Percentiles rank a stretch among this genome's conserved stretches.
These are phyloP conservation scores for Hericium erinaceus DNA, from an alignment of 768 basidiomycete species.

Conservation along the genomic window DNA sequence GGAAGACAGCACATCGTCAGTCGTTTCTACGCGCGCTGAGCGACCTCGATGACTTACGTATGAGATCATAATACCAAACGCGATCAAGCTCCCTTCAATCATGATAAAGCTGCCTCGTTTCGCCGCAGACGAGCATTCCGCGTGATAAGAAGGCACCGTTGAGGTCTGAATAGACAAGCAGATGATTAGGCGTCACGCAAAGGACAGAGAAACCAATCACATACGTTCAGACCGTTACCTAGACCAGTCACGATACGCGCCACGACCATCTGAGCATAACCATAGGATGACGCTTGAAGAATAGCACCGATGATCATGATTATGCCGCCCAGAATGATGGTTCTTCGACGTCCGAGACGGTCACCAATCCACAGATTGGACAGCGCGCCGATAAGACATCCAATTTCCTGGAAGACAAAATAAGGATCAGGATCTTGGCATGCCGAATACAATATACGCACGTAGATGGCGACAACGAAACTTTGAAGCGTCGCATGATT, in stretches of 20 bases:
- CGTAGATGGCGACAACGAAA: slow-evolving; percentile 51
- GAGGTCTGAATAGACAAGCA: slow-evolving; percentile 35
- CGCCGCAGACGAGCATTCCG: slow-evolving; percentile 55
- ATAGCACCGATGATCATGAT: slow-evolving; percentile 59
- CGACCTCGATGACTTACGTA: background rate
- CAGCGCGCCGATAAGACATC: slow-evolving; percentile 54
- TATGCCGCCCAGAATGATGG: slow-evolving; percentile 47
- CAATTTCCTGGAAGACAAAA: slow-evolving; percentile 39
- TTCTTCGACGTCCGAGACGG: slow-evolving; percentile 45
- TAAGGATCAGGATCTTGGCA: background rate
- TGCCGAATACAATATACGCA: slow-evolving; percentile 15
- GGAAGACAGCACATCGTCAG: background rate
- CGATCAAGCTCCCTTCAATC: slow-evolving; percentile 56
- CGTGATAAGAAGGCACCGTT: slow-evolving; percentile 55
- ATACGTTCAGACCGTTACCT: slow-evolving; percentile 56
- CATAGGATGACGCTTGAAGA: slow-evolving; percentile 46
- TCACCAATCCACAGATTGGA: slow-evolving; percentile 57
- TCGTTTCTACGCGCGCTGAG: no score
- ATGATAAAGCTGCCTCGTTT: slow-evolving; percentile 53
- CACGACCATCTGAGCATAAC: slow-evolving; percentile 52
- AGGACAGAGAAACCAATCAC: background rate
- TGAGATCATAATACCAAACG: slow-evolving; percentile 54
- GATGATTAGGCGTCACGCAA: background rate
- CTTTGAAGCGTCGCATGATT: slow-evolving; percentile 50
- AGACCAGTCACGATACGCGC: slow-evolving; percentile 52